These are phyloP conservation scores for Venturia pyrina DNA, from an alignment of 2,329 filamentous ascomycete species.

Conservation along the genomic window DNA sequence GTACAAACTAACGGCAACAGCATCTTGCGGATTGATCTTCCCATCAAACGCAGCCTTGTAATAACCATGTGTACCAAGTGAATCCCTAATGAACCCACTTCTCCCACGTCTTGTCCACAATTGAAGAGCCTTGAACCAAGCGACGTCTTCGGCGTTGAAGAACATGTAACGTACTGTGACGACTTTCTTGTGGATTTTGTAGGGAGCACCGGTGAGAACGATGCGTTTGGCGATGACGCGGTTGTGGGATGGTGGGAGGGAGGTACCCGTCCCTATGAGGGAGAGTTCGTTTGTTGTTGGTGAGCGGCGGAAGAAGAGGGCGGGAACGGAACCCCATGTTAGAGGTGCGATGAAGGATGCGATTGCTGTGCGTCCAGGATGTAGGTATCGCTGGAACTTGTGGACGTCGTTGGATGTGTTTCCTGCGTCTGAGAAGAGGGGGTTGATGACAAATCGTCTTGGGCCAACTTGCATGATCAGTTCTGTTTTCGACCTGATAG, in stretches of 20 bases:
- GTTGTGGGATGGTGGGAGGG: conserved; percentile 60
- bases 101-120: conserved; percentile 87
- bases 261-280: conserved; percentile 79
- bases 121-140: conserved; percentile 95
- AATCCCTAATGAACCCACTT: conserved; percentile 87
- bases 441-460: conserved; percentile 77
- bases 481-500: conserved; percentile 86
- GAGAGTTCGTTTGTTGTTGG: conserved; percentile 45
- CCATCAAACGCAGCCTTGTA: conserved; percentile 98
- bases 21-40: conserved; percentile 90
- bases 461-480: conserved; percentile 86
- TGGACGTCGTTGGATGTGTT: conserved; percentile 93
- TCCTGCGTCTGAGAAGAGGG: conserved; percentile 80
- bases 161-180: conserved; percentile 99
- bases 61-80: conserved; percentile 94
- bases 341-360: conserved; percentile 84
- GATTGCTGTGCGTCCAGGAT: conserved; percentile 81
- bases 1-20: conserved; percentile 68
- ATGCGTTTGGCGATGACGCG: conserved; percentile 89
- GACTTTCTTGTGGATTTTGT: conserved; percentile 96
- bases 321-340: conserved; percentile 85
- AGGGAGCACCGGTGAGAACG: conserved; percentile 89
- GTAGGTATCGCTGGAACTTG: conserved; percentile 87
- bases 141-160: conserved; percentile 90
- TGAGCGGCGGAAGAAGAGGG: conserved; percentile 70